Conservation (phyloP, 148 eudicot species). For the Cornus kousa region DNA sequence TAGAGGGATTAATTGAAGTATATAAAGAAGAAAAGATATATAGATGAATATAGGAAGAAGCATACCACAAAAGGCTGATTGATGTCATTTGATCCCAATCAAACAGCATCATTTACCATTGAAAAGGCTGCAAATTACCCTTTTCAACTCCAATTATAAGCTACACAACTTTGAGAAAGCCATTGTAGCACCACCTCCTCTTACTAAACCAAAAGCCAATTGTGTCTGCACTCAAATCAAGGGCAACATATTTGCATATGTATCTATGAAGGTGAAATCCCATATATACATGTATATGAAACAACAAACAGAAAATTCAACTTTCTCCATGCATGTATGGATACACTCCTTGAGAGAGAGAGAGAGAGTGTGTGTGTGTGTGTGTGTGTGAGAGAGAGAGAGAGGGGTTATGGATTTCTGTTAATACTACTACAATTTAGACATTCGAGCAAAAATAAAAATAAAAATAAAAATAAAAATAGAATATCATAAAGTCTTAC, state of each 20-base stretch:
- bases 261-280: background rate
- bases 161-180: background rate
- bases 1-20: background rate
- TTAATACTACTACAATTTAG: background rate
- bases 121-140: background rate
- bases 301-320: background rate
- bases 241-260: background rate
- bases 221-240: background rate
- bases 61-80: conserved; percentile 1
- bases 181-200: background rate
- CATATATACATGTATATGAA: background rate
- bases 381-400: background rate
- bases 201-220: background rate
- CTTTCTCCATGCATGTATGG: conserved; percentile 15
- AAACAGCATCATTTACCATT: background rate
- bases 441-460: background rate
- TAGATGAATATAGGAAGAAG: background rate
- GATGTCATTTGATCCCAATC: background rate
- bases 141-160: background rate
- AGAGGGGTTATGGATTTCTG: background rate
- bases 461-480: too few species aligned
- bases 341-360: background rate
- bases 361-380: too few species aligned
- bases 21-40: background rate
- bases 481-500: conserved; percentile 6